Evolutionary conservation across 2,329 filamentous ascomycete genomes (phyloP).

Genomic region (Teratosphaeria destructans): DNA sequence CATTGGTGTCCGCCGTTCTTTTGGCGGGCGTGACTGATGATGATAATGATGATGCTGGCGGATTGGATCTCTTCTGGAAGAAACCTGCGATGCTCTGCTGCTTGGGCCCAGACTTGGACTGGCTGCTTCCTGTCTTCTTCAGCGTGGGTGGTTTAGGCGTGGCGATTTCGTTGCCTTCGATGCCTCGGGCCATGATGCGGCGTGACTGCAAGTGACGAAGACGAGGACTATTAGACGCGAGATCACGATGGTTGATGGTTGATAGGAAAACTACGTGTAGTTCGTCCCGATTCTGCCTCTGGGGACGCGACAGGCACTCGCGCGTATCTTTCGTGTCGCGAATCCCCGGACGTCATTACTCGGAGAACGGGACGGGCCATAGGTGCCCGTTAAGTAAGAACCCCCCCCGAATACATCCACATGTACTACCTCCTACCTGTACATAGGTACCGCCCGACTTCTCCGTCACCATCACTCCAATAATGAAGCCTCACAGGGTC

Average conservation of each 20-base stretch:
- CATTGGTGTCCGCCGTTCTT: slow-evolving; percentile 22
- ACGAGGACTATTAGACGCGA: neutral
- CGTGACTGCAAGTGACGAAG: neutral
- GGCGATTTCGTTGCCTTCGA: slow-evolving; percentile 38
- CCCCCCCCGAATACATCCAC: no score
- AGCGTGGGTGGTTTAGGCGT: slow-evolving; percentile 31
- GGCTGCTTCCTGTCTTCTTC: slow-evolving; percentile 34
- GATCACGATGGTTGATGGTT: neutral
- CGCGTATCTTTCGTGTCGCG: neutral
- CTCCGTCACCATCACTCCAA: no score
- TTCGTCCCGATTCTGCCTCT: neutral
- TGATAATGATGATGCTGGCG: slow-evolving; percentile 25
- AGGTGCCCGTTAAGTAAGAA: no score
- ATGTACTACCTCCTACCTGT: no score
- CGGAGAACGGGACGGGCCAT: no score
- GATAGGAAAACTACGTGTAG: neutral
- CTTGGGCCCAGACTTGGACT: slow-evolving; percentile 44
- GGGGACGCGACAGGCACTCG: neutral
- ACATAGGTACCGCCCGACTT: no score
- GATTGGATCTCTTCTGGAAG: slow-evolving; percentile 48
- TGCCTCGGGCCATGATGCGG: slow-evolving; percentile 32
- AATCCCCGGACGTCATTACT: neutral
- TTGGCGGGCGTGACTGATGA: slow-evolving; percentile 30
- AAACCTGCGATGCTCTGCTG: slow-evolving; percentile 69
- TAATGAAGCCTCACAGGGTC: slow-evolving; percentile 2